Conservation (phyloP, 495 filamentous ascomycete genomes). For the Bryoglossum gracile region DNA sequence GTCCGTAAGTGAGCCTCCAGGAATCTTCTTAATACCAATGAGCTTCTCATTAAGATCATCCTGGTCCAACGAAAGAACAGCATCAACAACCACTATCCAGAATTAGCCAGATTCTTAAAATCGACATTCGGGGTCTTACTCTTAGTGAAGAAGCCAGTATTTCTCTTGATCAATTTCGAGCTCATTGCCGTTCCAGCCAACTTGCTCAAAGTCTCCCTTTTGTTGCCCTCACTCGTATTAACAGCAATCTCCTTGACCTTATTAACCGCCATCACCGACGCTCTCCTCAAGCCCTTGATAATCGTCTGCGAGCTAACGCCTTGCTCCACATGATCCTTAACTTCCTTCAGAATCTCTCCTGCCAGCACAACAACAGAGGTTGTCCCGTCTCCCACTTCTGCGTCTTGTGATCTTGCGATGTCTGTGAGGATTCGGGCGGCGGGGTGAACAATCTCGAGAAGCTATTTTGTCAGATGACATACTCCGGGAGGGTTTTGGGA, state of each 20-base stretch:
- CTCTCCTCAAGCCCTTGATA: constrained; percentile 89
- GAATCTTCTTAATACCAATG: constrained; percentile 96
- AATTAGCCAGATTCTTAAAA: constrained; percentile 12
- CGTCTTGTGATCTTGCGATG: constrained; percentile 97
- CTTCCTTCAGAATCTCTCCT: constrained; percentile 93
- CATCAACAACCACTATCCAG: constrained; percentile 84
- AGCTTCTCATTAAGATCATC: constrained; percentile 96
- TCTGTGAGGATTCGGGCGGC: constrained; percentile 97
- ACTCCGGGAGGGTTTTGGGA: no score
- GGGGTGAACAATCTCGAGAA: constrained; percentile 96
- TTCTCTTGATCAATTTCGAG: constrained; percentile 97
- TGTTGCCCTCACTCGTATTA: constrained; percentile 75
- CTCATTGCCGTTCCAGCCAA: constrained; percentile 98
- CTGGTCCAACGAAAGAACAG: constrained; percentile 93
- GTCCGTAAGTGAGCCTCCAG: constrained; percentile 92
- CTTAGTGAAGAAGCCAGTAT: constrained; percentile 94
- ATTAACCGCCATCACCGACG: constrained; percentile 88
- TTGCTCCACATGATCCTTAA: constrained; percentile 90
- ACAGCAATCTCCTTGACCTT: constrained; percentile 97
- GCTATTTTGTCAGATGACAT: constrained; percentile 41
- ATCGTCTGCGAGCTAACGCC: constrained; percentile 96
- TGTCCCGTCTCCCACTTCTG: constrained; percentile 96
- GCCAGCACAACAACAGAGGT: constrained; percentile 95
- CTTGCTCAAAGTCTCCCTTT: constrained; percentile 81
- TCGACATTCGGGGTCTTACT: constrained; percentile 48